These are phyloP conservation scores for Stellera chamaejasme DNA, from an alignment of 345 rosid species.

Conservation along the genomic window DNA sequence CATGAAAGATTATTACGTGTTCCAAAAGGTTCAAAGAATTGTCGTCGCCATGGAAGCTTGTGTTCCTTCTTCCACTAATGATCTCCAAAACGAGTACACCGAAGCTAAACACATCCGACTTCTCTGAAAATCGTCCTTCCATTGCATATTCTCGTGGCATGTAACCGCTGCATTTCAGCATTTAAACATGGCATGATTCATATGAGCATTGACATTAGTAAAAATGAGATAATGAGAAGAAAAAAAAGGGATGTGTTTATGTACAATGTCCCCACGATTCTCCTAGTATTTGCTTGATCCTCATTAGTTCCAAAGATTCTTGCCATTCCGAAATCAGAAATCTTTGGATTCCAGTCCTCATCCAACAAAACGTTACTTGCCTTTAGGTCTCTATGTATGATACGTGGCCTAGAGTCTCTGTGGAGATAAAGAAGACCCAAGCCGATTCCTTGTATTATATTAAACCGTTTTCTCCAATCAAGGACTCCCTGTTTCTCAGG, in stretches of 20 bases:
- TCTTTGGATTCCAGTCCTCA: constrained; percentile 19
- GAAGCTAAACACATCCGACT: constrained; percentile 38
- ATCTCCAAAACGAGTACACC: constrained; percentile 35
- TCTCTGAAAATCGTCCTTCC: constrained; percentile 34
- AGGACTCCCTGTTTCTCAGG: neutral
- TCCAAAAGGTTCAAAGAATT: constrained; percentile 17
- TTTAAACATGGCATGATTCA: neutral
- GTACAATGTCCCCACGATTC: constrained; percentile 25
- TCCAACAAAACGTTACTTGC: constrained; percentile 24
- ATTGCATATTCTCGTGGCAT: constrained; percentile 36
- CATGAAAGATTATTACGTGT: constrained; percentile 16
- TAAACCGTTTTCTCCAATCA: constrained; percentile 15
- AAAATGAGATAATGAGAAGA: neutral
- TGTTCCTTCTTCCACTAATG: constrained; percentile 26
- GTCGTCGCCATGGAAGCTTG: constrained; percentile 16
- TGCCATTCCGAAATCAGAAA: constrained; percentile 34
- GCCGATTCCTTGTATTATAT: constrained; percentile 14
- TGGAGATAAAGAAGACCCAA: constrained; percentile 22
- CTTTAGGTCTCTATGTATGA: constrained; percentile 29
- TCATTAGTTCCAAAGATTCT: constrained; percentile 17
- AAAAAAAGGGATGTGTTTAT: neutral
- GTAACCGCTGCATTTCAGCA: constrained; percentile 26
- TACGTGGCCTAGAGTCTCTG: constrained; percentile 19
- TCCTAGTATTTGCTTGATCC: constrained; percentile 15
- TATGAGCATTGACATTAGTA: neutral